Base-by-base conservation (phyloP, 768 basidiomycete genomes). In the Trichaptum fuscoviolaceum region DNA sequence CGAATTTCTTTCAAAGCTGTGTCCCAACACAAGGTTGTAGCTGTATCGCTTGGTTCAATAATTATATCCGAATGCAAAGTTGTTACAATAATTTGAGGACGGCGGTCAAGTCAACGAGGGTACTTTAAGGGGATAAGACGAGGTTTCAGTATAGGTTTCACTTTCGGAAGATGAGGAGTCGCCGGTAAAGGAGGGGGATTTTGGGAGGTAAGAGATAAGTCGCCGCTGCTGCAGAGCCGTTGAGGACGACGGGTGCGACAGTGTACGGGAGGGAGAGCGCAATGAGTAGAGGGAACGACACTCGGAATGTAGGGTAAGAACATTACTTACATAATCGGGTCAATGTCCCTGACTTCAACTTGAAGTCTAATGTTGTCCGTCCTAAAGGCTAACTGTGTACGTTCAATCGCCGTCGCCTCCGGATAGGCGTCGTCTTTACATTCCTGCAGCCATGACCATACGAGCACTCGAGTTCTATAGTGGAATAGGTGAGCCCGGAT, bases 381-480 rank as follows among this genome's bases (percentile, higher is more conserved):
- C n/a, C 12, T 7, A 61, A 61, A 61, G 30, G 10, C 30, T 25
- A 25, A 34, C 30, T 61, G 30, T 30, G 30, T 8, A 30, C 30
- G 30, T 5, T 15, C 23, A 17, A 25, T 61, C 25, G 3, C 59
- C 30, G 24, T 23, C 59, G 59, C 30, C 23, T 18, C 59, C 15
- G 59, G 2, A 18, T 12, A 61, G 7, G 59, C 59, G 25, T 61
- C 59, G 30, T 3, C 24, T 61, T 34, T 17, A 24, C 24, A 61
- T 25, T 61, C 2, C 42, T 52, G 12, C 42, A 12, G 23, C 24
- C 25, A 61, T 61, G 59, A 23, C 23, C 24, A 63, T 73, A 9
- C 70, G 69, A 10, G 79, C 73, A 26, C 70, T 80, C 18, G 91
- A 94, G 75, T 93, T 93, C 72, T 93, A 91, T 76, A 85, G 86